phyloP scores from a whole-genome alignment of 306 rosid genomes.

The Pyrus bretschneideri region DNA sequence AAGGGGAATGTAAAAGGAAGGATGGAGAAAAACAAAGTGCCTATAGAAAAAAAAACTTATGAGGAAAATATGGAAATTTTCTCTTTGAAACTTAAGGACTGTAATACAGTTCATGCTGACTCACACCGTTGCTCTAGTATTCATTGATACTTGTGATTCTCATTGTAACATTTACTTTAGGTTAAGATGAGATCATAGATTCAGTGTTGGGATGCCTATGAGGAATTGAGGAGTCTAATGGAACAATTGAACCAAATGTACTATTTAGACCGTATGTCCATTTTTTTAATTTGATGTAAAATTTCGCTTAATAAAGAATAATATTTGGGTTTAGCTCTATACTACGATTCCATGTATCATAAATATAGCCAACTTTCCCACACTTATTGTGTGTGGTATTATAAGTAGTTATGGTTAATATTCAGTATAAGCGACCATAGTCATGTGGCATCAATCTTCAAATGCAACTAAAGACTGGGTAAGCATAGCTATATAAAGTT shows the following conservation, averaged over 20 bases:
- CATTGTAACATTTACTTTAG: background rate
- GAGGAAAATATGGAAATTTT: too few relatives aligned
- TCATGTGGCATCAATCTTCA: background rate
- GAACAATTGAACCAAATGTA: background rate
- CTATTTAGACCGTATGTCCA: background rate
- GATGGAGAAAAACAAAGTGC: background rate
- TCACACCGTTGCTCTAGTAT: background rate
- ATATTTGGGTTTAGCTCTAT: background rate
- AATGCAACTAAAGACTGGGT: background rate
- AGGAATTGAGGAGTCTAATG: background rate
- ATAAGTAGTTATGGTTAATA: background rate
- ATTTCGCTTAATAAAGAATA: background rate
- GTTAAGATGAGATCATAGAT: background rate
- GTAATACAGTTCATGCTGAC: background rate
- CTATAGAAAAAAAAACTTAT: background rate
- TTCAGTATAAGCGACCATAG: background rate
- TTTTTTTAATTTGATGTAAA: background rate
- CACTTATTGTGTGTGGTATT: background rate
- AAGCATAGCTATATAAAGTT: background rate
- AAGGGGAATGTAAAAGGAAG: background rate
- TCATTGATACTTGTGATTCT: background rate
- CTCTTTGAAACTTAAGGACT: too few relatives aligned
- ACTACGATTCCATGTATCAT: background rate
- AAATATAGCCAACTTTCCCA: background rate
- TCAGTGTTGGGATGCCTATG: background rate